These are phyloP conservation scores for Daldinia sp. DNA, from an alignment of 2,329 filamentous ascomycete species.

Conservation along the genomic window DNA sequence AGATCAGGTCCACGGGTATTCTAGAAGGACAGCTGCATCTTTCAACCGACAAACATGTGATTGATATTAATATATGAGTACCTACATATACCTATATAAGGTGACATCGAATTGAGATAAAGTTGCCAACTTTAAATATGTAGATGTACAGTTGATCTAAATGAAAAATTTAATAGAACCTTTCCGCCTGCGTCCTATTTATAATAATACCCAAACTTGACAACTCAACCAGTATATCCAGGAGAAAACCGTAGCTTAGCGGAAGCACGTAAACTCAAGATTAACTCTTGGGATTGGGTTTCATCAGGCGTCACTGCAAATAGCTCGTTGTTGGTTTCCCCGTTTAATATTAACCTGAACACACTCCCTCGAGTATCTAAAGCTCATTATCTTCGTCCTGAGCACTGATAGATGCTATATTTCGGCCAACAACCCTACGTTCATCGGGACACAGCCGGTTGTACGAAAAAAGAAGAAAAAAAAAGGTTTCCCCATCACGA, in stretches of 20 bases:
- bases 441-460: conserved; percentile 16
- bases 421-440: not conserved
- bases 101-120: not conserved
- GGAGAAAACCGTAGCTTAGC: not conserved
- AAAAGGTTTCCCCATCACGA: conserved; percentile 21
- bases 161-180: not conserved
- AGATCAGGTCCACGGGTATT: not conserved
- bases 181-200: conserved; percentile 3
- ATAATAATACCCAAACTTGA: not conserved
- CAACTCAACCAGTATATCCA: not conserved
- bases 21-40: not conserved
- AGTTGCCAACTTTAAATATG: not conserved
- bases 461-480: conserved; percentile 15
- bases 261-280: not conserved
- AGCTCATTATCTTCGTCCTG: conserved; percentile 27
- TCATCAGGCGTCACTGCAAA: not conserved
- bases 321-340: not conserved
- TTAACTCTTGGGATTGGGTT: not conserved
- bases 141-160: not conserved
- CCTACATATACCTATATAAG: not conserved
- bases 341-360: conserved; percentile 29
- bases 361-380: conserved; percentile 30
- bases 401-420: conserved; percentile 13
- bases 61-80: not conserved
- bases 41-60: conserved; percentile 7